Conservation (phyloP, 1,284 basidiomycete species). For the Fomitiporia mediterranea region DNA sequence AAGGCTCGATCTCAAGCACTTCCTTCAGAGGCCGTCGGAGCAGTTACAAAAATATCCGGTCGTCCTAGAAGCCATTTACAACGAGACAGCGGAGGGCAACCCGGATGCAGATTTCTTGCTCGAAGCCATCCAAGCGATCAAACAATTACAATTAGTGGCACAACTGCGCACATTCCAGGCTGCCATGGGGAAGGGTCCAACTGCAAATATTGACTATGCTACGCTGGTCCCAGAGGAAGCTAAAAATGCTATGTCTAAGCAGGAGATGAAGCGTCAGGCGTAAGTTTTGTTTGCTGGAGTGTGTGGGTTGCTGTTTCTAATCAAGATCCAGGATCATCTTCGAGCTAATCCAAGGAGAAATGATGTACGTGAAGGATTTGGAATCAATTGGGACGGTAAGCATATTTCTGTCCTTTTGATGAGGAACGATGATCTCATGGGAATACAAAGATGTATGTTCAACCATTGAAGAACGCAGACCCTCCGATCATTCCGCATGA, state of each 20-base stretch:
- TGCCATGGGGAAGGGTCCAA: slow-evolving; percentile 74
- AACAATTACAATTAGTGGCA: slow-evolving; percentile 69
- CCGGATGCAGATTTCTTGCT: slow-evolving; percentile 76
- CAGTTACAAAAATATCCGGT: slow-evolving; percentile 90
- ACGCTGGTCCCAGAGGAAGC: slow-evolving; percentile 75
- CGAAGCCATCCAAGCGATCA: slow-evolving; percentile 74
- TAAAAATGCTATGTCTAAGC: slow-evolving; percentile 59
- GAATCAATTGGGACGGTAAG: slow-evolving; percentile 79
- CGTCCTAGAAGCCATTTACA: slow-evolving; percentile 80
- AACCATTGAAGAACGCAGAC: slow-evolving; percentile 66
- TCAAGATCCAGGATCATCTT: slow-evolving; percentile 70
- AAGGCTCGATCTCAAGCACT: slow-evolving; percentile 83
- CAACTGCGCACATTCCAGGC: slow-evolving; percentile 84
- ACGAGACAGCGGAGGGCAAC: slow-evolving; percentile 72
- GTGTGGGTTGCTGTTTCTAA: slow-evolving; percentile 1
- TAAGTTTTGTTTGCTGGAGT: slow-evolving; percentile 38
- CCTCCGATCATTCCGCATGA: slow-evolving; percentile 75
- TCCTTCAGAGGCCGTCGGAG: slow-evolving; percentile 81
- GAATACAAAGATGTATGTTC: slow-evolving; percentile 64
- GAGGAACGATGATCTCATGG: slow-evolving; percentile 3
- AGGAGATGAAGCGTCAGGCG: slow-evolving; percentile 86
- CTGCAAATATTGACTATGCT: slow-evolving; percentile 81
- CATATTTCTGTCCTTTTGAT: slow-evolving; percentile 18
- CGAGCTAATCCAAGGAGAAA: slow-evolving; percentile 94
- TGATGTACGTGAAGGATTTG: slow-evolving; percentile 91